Conservation (phyloP, 1,284 basidiomycete species). For the Trichosporon asahii region DNA sequence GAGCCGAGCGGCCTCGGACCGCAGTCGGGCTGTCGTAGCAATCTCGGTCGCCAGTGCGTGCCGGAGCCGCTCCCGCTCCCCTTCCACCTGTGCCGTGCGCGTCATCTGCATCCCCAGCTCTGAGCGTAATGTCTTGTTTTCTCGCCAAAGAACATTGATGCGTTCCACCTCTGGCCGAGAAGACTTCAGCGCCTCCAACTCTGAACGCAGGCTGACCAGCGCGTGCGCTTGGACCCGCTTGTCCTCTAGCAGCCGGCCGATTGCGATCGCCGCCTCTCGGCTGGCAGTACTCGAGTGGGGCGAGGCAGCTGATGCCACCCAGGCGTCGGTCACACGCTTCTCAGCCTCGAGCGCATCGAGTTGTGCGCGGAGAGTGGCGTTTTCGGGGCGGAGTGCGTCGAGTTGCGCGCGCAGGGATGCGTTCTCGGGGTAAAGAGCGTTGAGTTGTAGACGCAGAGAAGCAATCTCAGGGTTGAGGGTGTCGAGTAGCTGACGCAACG, state of each 20-base stretch:
- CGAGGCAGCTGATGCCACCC: too few relatives aligned
- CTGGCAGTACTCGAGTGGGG: too few relatives aligned
- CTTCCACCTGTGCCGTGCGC: background rate
- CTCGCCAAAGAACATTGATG: background rate
- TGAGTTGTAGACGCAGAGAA: too few relatives aligned
- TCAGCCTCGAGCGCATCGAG: background rate
- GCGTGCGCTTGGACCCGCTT: background rate
- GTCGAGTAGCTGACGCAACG: too few relatives aligned
- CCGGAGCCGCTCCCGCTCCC: background rate
- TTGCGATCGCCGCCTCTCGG: background rate
- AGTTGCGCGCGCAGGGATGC: too few relatives aligned
- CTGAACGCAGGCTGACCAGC: background rate
- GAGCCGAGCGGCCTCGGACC: background rate
- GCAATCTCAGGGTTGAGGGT: too few relatives aligned
- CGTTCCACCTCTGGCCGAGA: background rate
- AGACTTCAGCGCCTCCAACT: background rate
- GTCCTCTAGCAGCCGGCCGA: background rate
- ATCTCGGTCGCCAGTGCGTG: background rate
- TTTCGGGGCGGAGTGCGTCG: background rate
- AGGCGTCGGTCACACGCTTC: background rate
- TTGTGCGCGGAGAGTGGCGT: background rate
- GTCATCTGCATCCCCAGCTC: background rate
- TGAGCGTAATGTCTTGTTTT: background rate
- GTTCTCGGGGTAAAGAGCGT: too few relatives aligned
- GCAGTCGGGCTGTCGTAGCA: background rate